Percentiles rank a stretch among this genome's conserved stretches.
These are phyloP conservation scores for Chlamydomonas eustigma DNA, from an alignment of 139 green algal species.

Conservation along the genomic window DNA sequence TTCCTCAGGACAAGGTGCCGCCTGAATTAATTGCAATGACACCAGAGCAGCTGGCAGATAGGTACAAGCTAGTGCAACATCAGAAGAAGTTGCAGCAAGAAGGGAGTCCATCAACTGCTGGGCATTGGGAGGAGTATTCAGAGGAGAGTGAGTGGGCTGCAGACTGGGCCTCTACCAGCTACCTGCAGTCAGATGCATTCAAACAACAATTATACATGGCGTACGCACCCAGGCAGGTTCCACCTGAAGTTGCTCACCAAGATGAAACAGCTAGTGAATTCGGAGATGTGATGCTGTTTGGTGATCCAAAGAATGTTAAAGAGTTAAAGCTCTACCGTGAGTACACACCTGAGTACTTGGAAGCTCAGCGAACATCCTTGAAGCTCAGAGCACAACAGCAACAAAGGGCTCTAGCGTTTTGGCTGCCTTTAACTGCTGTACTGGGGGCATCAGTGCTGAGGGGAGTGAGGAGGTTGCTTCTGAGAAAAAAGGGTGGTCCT, in stretches of 20 bases:
- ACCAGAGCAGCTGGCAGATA: conserved; percentile 8
- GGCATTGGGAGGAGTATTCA: not conserved
- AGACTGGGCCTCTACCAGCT: conserved; percentile 1
- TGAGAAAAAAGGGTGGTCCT: not conserved
- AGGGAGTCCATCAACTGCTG: not conserved
- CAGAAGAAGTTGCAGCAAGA: no score
- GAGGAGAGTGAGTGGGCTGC: not conserved
- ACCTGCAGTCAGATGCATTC: not conserved
- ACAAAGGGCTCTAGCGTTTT: conserved; percentile 5
- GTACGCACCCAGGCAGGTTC: no score
- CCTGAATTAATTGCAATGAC: not conserved
- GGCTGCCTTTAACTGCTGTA: conserved; percentile 3
- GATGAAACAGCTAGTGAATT: not conserved
- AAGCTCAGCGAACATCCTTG: not conserved
- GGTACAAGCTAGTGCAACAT: no score
- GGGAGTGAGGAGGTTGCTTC: not conserved
- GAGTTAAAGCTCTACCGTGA: not conserved
- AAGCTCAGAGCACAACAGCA: not conserved
- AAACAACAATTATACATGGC: no score
- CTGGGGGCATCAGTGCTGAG: not conserved
- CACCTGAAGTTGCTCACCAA: not conserved
- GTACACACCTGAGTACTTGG: conserved; percentile 10
- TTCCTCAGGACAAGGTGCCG: conserved; percentile 11
- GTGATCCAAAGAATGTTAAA: not conserved
- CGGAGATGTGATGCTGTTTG: not conserved